Percentiles rank a stretch among this genome's conserved stretches.
Evolutionary conservation across 805 yeast genomes (phyloP).

Genomic region (Cyberlindnera petersonii): DNA sequence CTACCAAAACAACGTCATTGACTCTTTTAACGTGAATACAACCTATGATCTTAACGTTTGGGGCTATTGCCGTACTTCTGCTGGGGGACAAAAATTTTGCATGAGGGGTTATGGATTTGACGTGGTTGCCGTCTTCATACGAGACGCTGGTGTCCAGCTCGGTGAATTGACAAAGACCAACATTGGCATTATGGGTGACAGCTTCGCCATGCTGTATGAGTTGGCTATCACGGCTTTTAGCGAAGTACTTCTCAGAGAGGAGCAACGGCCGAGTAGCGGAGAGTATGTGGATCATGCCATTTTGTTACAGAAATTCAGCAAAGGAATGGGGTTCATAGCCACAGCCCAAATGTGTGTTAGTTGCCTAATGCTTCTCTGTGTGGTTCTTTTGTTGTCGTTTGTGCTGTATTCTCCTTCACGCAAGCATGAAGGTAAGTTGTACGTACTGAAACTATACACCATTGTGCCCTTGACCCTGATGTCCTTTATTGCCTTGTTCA

Average conservation of each 20-base stretch:
- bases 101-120: constrained; percentile 42
- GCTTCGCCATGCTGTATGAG: constrained; percentile 39
- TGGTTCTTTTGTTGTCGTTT: constrained; percentile 7
- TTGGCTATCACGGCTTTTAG: constrained; percentile 30
- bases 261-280: constrained; percentile 8
- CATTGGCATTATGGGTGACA: constrained; percentile 36
- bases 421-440: background rate
- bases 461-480: constrained; percentile 12
- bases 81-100: constrained; percentile 27
- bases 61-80: constrained; percentile 45
- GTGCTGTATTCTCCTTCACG: background rate
- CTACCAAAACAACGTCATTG: constrained; percentile 34
- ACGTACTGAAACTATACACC: constrained; percentile 8
- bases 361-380: constrained; percentile 1
- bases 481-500: constrained; percentile 15
- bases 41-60: constrained; percentile 40
- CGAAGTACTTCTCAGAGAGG: constrained; percentile 20
- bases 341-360: constrained; percentile 11
- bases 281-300: constrained; percentile 27
- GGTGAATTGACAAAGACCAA: constrained; percentile 39
- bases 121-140: constrained; percentile 41
- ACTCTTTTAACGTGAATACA: constrained; percentile 42
- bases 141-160: constrained; percentile 48
- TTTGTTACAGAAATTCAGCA: constrained; percentile 26
- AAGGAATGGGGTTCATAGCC: constrained; percentile 23